phyloP scores from a whole-genome alignment of 2,329 filamentous ascomycete genomes.

The Fusarium longipes region DNA sequence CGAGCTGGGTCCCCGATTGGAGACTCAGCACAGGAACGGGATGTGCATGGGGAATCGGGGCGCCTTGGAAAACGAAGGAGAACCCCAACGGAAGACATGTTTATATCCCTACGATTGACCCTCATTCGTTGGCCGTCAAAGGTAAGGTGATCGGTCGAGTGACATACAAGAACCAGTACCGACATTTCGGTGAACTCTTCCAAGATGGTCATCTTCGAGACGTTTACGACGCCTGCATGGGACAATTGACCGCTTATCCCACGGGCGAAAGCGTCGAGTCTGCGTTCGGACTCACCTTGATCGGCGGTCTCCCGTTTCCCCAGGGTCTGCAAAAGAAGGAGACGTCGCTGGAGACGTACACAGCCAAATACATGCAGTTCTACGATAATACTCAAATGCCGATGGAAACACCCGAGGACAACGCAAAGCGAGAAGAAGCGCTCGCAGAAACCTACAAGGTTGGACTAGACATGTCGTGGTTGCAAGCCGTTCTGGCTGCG shows the following conservation, averaged over 20 bases:
- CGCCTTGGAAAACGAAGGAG: neutral
- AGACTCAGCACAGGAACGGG: conserved; percentile 29
- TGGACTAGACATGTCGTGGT: conserved; percentile 19
- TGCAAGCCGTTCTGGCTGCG: neutral
- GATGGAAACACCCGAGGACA: neutral
- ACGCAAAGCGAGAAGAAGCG: neutral
- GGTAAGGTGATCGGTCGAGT: conserved; percentile 15
- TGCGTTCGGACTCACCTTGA: conserved; percentile 23
- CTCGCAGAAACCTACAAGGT: neutral
- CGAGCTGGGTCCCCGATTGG: conserved; percentile 40
- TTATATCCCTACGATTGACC: neutral
- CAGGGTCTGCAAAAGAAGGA: neutral
- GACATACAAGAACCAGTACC: conserved; percentile 23
- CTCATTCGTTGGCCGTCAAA: conserved; percentile 1
- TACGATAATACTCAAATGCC: conserved; percentile 13
- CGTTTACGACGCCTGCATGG: conserved; percentile 16
- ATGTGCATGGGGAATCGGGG: conserved; percentile 30
- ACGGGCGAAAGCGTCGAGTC: conserved; percentile 29
- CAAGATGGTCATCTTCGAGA: neutral
- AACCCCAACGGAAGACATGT: conserved; percentile 5
- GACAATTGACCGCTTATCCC: conserved; percentile 14
- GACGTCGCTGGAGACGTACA: conserved; percentile 18
- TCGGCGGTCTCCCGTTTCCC: conserved; percentile 15
- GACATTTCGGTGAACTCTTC: conserved; percentile 23
- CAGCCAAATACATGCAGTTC: conserved; percentile 24